Evolutionary conservation across 768 basidiomycete species (phyloP).

Genomic region (Scleroderma citrinum): DNA sequence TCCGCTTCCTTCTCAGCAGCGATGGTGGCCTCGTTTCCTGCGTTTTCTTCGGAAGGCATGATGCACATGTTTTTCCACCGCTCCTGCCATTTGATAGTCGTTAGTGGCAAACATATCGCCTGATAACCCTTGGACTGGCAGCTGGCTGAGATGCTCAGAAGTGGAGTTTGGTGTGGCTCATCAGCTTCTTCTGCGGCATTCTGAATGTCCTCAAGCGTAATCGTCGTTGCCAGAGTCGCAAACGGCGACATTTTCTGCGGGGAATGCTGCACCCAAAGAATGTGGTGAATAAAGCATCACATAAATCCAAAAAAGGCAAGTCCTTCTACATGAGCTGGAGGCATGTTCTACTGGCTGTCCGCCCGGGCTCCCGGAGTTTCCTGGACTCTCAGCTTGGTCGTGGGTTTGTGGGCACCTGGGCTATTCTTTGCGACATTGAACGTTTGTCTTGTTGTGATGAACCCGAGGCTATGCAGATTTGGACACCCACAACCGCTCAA

Average conservation of each 20-base stretch:
- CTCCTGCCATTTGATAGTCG: conserved; percentile 78
- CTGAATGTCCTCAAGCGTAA: conserved; percentile 36
- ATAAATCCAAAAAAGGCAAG: conserved; percentile 17
- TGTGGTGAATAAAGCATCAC: conserved; percentile 4
- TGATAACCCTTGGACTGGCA: conserved; percentile 68
- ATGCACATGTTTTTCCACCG: conserved; percentile 91
- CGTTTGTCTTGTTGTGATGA: not conserved
- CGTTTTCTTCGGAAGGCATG: conserved; percentile 39
- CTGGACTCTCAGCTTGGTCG: not conserved
- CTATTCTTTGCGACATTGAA: not conserved
- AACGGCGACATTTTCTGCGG: conserved; percentile 21
- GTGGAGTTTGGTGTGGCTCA: conserved; percentile 37
- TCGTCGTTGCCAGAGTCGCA: conserved; percentile 21
- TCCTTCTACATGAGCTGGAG: conserved; percentile 8
- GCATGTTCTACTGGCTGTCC: conserved; percentile 8
- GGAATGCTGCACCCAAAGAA: conserved; percentile 9
- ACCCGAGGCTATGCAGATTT: not conserved
- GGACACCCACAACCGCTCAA: not conserved
- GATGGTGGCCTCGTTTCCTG: conserved; percentile 33
- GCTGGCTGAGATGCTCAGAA: conserved; percentile 45
- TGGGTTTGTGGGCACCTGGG: not conserved
- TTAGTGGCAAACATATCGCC: conserved; percentile 76
- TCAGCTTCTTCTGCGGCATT: conserved; percentile 18
- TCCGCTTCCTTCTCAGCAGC: conserved; percentile 66
- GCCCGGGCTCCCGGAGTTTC: not conserved